Base-by-base conservation (phyloP, 2,329 filamentous ascomycete genomes). In the Penicillium sp. region DNA sequence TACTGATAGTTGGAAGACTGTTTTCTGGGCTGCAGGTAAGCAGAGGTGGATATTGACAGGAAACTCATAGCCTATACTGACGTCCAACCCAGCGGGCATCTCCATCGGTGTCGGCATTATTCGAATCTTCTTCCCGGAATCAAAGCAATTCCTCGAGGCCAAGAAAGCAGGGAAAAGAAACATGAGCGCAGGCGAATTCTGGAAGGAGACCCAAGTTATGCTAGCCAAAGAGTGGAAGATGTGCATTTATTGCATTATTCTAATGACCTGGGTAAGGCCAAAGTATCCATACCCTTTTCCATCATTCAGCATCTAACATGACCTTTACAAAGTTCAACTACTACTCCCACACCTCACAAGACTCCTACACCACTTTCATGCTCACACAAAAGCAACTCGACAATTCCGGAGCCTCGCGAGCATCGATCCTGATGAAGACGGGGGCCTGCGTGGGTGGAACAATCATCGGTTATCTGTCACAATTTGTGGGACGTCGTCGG, bases 351-450 rank as follows among this genome's bases (percentile, higher is more conserved):
- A 91, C 90, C 1, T 89, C 87, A 26, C 91, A 94, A 75, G 91
- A 94, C 79, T 89, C 86, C 53, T 93, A 93, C 80, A 92, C 91
- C 0, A 93, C 91, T 3, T 92, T 93, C 74, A 90, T 93, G 88
- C 82, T 89, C 42, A 84, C 84, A 4, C 84, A 91, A 69, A 93
- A 93, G 77, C 86, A 88, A 65, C 82, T 93, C 61, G 71, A 82
- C 58, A 89, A 91, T 70, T 72, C 80, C 1, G 83, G 82, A 0
- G 89, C 90, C 4, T 89, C 85, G 8, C 86, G 89, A n/a, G 90
- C 90, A 17, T 89, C 86, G n/a, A 93, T 93, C 68, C 77, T 93
- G 61, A 92, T 92, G 88, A 93, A 93, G 79, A 87, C 85, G 1
- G 91, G 91, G 28, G 90, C 91, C 47, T 91, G 89, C 68, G 86